A percentile compares a stretch with the other conserved stretches of the same genome.
phyloP scores from a whole-genome alignment of 2,329 filamentous ascomycete genomes.

The Ceratocystis colombiana region DNA sequence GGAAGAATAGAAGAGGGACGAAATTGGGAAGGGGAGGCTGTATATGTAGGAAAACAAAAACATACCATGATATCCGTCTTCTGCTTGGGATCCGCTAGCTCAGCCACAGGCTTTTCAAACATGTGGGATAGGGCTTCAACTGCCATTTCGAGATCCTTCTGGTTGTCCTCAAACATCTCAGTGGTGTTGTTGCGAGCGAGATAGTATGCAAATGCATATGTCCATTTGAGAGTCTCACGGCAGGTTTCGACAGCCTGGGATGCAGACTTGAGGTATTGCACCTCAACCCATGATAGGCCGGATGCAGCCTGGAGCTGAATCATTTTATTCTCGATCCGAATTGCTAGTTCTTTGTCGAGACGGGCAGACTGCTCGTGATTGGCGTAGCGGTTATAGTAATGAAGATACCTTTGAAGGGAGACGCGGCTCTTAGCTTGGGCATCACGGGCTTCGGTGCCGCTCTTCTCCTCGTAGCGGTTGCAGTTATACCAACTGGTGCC shows the following conservation, averaged over 20 bases:
- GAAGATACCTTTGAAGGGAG: constrained; percentile 87
- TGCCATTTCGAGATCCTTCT: constrained; percentile 94
- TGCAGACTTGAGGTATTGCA: constrained; percentile 89
- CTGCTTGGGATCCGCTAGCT: constrained; percentile 74
- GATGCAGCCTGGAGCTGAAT: constrained; percentile 85
- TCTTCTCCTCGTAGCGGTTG: constrained; percentile 95
- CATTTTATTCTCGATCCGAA: constrained; percentile 99
- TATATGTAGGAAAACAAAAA: background rate
- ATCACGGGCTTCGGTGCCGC: constrained; percentile 77
- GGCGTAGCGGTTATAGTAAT: constrained; percentile 98
- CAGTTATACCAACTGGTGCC: constrained; percentile 99
- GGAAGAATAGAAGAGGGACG: background rate
- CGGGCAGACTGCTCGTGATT: constrained; percentile 98
- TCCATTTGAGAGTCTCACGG: constrained; percentile 98
- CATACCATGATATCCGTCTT: constrained; percentile 82
- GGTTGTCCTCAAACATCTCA: constrained; percentile 96
- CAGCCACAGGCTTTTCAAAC: constrained; percentile 93
- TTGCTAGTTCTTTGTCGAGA: constrained; percentile 88
- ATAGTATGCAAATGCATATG: constrained; percentile 97
- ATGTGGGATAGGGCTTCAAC: constrained; percentile 96
- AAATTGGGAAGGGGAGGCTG: background rate
- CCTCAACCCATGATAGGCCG: constrained; percentile 97
- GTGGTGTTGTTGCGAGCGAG: constrained; percentile 92
- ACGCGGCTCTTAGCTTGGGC: constrained; percentile 84
- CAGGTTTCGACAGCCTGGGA: constrained; percentile 91